Percentiles rank a stretch among this genome's conserved stretches.
These are phyloP conservation scores for Fraxinus pennsylvanica DNA, from an alignment of 257 asterid genomes.

Conservation along the genomic window DNA sequence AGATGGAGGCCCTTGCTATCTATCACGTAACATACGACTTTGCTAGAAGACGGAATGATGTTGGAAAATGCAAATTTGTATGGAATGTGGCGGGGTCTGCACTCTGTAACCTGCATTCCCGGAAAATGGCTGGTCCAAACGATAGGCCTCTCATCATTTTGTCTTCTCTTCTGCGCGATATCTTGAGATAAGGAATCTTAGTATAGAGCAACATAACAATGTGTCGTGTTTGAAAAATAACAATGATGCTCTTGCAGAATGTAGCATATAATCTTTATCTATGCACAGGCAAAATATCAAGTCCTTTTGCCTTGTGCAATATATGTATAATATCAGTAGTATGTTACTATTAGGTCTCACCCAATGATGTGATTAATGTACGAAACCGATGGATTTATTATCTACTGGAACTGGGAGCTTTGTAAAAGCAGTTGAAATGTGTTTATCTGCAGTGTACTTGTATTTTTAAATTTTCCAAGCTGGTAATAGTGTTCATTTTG, in stretches of 20 bases:
- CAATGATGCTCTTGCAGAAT: not conserved
- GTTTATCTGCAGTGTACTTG: not conserved
- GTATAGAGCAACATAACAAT: not conserved
- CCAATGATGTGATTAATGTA: not conserved
- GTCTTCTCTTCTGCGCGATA: constrained; percentile 51
- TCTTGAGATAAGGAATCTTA: constrained; percentile 29
- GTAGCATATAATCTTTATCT: not conserved
- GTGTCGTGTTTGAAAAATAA: not conserved
- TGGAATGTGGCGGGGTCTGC: constrained; percentile 80
- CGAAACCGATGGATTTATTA: not conserved
- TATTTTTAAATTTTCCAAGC: not conserved
- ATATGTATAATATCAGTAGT: not conserved
- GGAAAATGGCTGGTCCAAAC: constrained; percentile 31
- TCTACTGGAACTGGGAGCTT: not conserved
- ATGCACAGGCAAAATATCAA: not conserved
- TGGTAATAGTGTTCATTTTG: not conserved
- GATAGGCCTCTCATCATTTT: constrained; percentile 41
- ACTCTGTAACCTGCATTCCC: constrained; percentile 45
- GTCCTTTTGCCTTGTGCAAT: not conserved
- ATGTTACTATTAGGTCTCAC: not conserved
- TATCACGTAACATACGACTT: constrained; percentile 52
- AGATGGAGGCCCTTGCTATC: constrained; percentile 64
- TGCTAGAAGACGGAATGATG: constrained; percentile 26
- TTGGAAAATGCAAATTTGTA: constrained; percentile 56
- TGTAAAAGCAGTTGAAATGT: not conserved